phyloP scores from a whole-genome alignment of 768 basidiomycete species.

The Amanita pseudoporphyria region DNA sequence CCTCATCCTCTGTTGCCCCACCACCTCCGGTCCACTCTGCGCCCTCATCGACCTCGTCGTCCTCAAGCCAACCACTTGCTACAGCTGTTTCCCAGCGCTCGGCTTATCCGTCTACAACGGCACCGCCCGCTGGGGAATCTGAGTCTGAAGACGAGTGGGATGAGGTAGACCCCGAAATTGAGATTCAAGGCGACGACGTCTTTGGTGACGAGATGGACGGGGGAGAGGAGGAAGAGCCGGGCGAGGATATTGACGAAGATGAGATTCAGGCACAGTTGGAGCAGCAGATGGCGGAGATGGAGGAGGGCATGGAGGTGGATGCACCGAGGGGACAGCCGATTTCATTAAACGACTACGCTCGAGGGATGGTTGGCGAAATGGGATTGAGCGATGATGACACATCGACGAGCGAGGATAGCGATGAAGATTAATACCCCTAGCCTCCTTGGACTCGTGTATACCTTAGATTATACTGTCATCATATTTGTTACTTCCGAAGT shows the following conservation, averaged over 20 bases:
- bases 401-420: slow-evolving; percentile 8
- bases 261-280: slow-evolving; percentile 4
- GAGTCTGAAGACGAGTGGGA: slow-evolving; percentile 7
- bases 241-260: slow-evolving; percentile 6
- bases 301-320: neutral
- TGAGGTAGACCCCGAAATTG: slow-evolving; percentile 7
- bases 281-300: slow-evolving; percentile 3
- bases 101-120: neutral
- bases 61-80: neutral
- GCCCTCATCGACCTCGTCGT: neutral
- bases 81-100: neutral
- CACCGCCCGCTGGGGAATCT: neutral
- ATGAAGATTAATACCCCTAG: slow-evolving; percentile 4
- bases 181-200: neutral
- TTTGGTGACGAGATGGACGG: neutral
- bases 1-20: slow-evolving; percentile 3
- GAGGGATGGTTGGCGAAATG: neutral
- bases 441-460: too few relatives aligned
- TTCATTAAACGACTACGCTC: slow-evolving; percentile 6
- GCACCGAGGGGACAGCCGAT: neutral
- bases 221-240: neutral
- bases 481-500: too few relatives aligned
- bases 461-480: too few relatives aligned
- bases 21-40: slow-evolving; percentile 5
- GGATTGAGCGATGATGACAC: slow-evolving; percentile 7